These are phyloP conservation scores for Mucuna pruriens DNA, from an alignment of 306 rosid species.

Conservation along the genomic window DNA sequence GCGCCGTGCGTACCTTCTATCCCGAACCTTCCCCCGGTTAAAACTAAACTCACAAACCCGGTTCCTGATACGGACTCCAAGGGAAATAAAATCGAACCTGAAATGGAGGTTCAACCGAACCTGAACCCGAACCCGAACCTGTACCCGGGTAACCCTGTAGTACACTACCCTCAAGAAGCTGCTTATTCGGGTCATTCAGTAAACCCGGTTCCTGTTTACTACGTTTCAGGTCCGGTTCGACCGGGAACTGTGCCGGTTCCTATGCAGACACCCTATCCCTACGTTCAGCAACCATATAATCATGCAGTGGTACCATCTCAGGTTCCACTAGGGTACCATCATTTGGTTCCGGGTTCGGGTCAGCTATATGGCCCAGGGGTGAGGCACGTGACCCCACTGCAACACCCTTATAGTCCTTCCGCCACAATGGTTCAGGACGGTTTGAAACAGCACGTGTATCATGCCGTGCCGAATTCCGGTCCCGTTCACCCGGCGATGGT, in stretches of 20 bases:
- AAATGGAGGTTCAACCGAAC: slow-evolving; percentile 40
- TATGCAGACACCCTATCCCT: slow-evolving; percentile 51
- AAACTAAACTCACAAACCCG: slow-evolving; percentile 60
- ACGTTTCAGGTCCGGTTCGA: slow-evolving; percentile 51
- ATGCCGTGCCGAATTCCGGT: slow-evolving; percentile 59
- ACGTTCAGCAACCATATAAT: slow-evolving; percentile 62
- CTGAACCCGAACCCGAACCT: background rate
- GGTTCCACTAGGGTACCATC: slow-evolving; percentile 62
- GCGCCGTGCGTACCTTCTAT: slow-evolving; percentile 51
- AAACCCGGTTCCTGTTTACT: slow-evolving; percentile 56
- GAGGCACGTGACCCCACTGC: slow-evolving; percentile 48
- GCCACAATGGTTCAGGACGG: slow-evolving; percentile 47
- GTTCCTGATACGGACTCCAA: slow-evolving; percentile 43
- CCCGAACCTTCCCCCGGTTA: slow-evolving; percentile 81
- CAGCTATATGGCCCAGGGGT: slow-evolving; percentile 59
- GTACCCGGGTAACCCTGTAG: slow-evolving; percentile 38
- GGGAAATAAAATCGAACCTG: slow-evolving; percentile 43
- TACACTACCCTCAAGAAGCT: slow-evolving; percentile 53
- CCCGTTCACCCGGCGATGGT: slow-evolving; percentile 33
- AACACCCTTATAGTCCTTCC: slow-evolving; percentile 52
- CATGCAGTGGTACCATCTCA: slow-evolving; percentile 48
- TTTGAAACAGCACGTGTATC: slow-evolving; percentile 57
- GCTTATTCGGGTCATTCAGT: slow-evolving; percentile 52
- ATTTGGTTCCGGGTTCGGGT: slow-evolving; percentile 52
- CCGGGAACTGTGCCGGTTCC: slow-evolving; percentile 50